These are phyloP conservation scores for Bacterosira constricta DNA, from an alignment of 108 stramenopile species.

Conservation along the genomic window DNA sequence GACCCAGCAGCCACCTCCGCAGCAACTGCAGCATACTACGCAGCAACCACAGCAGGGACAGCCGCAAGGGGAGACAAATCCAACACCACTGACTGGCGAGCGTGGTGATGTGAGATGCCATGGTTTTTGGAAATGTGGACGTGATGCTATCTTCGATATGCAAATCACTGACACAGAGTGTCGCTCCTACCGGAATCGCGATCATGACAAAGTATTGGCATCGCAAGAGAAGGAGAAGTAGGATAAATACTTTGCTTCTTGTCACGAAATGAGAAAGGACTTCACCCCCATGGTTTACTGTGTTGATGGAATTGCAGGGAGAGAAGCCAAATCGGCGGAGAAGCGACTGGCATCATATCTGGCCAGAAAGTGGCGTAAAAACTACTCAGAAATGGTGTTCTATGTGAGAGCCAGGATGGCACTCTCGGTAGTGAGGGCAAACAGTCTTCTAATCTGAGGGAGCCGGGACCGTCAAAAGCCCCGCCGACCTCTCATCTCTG, in stretches of 20 bases:
- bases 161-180: slow-evolving; percentile 45
- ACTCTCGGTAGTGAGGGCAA: slow-evolving; percentile 23
- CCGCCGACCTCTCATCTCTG: not conserved
- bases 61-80: too few species aligned
- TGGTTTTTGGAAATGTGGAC: slow-evolving; percentile 36
- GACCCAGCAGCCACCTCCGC: too few species aligned
- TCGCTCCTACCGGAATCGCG: slow-evolving; percentile 9
- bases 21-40: too few species aligned
- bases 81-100: slow-evolving; percentile 14
- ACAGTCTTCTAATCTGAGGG: slow-evolving; percentile 15
- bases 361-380: slow-evolving; percentile 19
- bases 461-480: not conserved
- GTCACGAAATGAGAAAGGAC: slow-evolving; percentile 11
- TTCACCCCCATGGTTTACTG: slow-evolving; percentile 47
- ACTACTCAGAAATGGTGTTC: slow-evolving; percentile 22
- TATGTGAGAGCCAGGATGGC: slow-evolving; percentile 27
- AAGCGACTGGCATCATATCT: slow-evolving; percentile 14
- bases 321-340: slow-evolving; percentile 19
- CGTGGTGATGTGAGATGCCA: slow-evolving; percentile 31
- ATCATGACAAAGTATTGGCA: slow-evolving; percentile 4
- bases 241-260: slow-evolving; percentile 33
- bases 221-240: slow-evolving; percentile 27
- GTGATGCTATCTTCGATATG: slow-evolving; percentile 36
- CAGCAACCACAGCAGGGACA: too few species aligned
- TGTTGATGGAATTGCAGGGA: slow-evolving; percentile 39